Base-by-base conservation (phyloP, 2,329 filamentous ascomycete genomes). In the Dactylellina parvicollis region DNA sequence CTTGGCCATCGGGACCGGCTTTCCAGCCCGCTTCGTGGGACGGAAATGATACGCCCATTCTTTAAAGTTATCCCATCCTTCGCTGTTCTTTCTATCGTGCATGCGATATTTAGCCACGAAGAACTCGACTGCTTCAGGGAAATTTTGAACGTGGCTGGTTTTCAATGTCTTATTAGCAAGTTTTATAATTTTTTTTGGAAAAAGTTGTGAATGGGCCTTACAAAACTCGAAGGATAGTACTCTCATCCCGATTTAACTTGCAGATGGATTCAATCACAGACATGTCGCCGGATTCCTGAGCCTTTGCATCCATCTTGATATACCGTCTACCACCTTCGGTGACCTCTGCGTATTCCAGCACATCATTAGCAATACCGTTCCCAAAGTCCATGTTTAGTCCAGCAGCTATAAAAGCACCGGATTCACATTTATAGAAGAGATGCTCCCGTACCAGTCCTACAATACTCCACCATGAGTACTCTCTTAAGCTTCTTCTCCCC, bases 91-190 rank as follows among this genome's bases (percentile, higher is more conserved):
- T 10, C 78, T 76, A 49, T 83, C 80, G 62, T 83, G 80, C 69
- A 86, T 85, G 60, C 85, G 84, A 79, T 84, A 86, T 75, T 85
- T 86, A 26, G 81, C 79, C 32, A 85, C 78, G 1, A 86, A 77
- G 72, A 82, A 86, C 1, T 79, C 79, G 32, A 81, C 82, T 0
- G 84, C 84, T 83, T 84, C 85, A 5, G 79, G 78, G 4, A 84
- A 84, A 72, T 86, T 86, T 76, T 86, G 85, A 2, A 86, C 83
- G 72, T 86, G 85, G 46, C 71, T 75, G 34, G n/a, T 38, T 18
- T n/a, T 60, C 54, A 34, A 22, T 22, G 56, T 26, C 26, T 38
- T 30, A 22, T 59, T 32, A 66, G 60, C 32, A 50, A 57, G 12
- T 12, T 34, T 20, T 36, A 10, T n/a, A 32, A 46, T 12, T n/a